phyloP scores from a whole-genome alignment of 2,329 filamentous ascomycete species.

The Atkinsonella hypoxylon region DNA sequence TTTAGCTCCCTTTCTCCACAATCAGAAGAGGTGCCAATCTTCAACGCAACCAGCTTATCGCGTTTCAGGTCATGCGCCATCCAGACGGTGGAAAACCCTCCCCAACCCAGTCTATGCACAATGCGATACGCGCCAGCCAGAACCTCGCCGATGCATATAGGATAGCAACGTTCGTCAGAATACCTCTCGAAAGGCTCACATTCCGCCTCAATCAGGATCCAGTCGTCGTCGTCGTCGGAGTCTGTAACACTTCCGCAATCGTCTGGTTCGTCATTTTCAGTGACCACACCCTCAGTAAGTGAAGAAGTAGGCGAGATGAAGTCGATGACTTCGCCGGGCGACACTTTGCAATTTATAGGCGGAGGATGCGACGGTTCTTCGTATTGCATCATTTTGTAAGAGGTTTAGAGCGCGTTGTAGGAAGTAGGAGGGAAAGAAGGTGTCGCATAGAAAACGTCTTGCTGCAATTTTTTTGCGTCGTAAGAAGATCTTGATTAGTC shows the following conservation, averaged over 20 bases:
- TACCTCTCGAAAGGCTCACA: not conserved
- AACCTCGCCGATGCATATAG: not conserved
- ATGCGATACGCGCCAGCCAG: not conserved
- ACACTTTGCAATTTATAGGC: not conserved
- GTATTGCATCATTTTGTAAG: not conserved
- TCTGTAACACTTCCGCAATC: not conserved
- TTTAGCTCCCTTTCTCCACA: not conserved
- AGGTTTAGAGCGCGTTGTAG: not conserved
- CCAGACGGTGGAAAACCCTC: not conserved
- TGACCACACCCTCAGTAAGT: not conserved
- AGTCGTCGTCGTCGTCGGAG: not conserved
- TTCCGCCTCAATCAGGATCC: not conserved
- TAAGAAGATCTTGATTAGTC: no score
- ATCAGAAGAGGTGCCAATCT: not conserved
- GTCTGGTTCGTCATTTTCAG: not conserved
- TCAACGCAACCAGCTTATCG: not conserved
- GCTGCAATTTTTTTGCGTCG: no score
- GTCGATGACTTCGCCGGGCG: not conserved
- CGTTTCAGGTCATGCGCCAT: not conserved
- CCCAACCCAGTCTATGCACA: not conserved
- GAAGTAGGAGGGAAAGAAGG: not conserved
- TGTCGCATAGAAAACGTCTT: not conserved
- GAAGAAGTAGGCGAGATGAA: not conserved
- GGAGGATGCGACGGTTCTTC: not conserved
- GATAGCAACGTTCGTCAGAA: not conserved